These are phyloP conservation scores for Fusarium sacchari DNA, from an alignment of 2,329 filamentous ascomycete species.

Conservation along the genomic window DNA sequence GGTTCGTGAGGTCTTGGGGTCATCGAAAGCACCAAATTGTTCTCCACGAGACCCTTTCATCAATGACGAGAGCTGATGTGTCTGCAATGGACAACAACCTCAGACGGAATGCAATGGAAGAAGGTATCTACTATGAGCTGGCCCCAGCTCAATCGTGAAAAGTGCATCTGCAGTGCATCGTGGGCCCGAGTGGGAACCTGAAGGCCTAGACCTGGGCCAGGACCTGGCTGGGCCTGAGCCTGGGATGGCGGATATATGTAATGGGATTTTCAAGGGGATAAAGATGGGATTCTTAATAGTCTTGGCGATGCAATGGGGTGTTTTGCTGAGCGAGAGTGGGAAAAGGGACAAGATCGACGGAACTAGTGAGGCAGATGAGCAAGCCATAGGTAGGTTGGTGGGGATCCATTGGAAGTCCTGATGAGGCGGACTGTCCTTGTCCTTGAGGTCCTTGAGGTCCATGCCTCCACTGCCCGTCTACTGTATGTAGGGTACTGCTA, in stretches of 20 bases:
- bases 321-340: constrained; percentile 15
- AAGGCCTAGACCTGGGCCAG: not conserved
- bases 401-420: constrained; percentile 6
- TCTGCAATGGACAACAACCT: not conserved
- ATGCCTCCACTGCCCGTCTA: no score
- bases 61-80: not conserved
- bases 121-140: not conserved
- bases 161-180: not conserved
- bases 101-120: not conserved
- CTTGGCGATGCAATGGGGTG: constrained; percentile 11
- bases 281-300: constrained; percentile 32
- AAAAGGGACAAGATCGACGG: constrained; percentile 27
- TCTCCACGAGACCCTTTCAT: constrained; percentile 17
- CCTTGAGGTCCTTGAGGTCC: no score
- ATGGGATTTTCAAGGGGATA: constrained; percentile 21
- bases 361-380: constrained; percentile 12
- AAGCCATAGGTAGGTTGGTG: constrained; percentile 26
- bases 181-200: constrained; percentile 4
- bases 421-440: constrained; percentile 4
- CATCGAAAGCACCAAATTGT: constrained; percentile 16
- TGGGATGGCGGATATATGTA: not conserved
- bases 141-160: not conserved
- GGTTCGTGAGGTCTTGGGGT: constrained; percentile 18
- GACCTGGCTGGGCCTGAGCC: not conserved
- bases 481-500: not conserved